Evolutionary conservation across 306 rosid species (phyloP).

Genomic region (Lupinus albus): DNA sequence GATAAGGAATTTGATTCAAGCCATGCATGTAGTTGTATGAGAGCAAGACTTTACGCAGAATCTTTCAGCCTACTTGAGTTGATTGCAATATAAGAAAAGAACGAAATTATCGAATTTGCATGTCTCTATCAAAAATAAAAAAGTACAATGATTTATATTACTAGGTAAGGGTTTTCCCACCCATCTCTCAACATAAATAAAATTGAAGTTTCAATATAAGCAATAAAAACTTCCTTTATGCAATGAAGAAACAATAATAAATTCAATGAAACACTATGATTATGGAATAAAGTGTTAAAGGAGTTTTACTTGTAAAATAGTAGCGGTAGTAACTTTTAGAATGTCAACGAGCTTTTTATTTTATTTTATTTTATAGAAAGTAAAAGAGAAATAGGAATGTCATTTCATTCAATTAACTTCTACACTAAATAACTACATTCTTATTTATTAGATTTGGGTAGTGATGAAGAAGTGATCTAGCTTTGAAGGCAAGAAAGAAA

Average conservation of each 20-base stretch:
- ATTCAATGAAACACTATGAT: not conserved
- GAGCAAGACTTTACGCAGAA: constrained; percentile 3
- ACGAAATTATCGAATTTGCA: too few species aligned
- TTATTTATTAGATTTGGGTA: too few species aligned
- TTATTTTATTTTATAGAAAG: too few species aligned
- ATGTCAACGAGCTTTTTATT: not conserved
- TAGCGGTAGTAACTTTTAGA: not conserved
- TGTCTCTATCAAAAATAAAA: too few species aligned
- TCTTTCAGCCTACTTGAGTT: constrained; percentile 20
- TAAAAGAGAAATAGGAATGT: not conserved
- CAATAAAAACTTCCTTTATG: not conserved
- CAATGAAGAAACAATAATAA: not conserved
- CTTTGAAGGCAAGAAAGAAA: constrained; percentile 42
- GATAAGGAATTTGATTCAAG: too few species aligned
- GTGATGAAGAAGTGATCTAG: not conserved
- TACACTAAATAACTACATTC: too few species aligned
- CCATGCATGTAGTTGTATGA: too few species aligned
- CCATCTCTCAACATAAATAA: not conserved
- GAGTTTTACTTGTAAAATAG: constrained; percentile 1
- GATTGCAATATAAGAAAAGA: not conserved
- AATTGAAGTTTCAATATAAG: not conserved
- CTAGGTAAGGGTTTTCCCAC: not conserved
- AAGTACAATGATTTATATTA: too few species aligned
- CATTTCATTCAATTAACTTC: not conserved
- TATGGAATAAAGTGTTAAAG: not conserved